Evolutionary conservation across 1,139 yeast species (phyloP), one percentile per base, ranked within the genome.

Genomic region (Kurtzmaniella quercitrusa): DNA sequence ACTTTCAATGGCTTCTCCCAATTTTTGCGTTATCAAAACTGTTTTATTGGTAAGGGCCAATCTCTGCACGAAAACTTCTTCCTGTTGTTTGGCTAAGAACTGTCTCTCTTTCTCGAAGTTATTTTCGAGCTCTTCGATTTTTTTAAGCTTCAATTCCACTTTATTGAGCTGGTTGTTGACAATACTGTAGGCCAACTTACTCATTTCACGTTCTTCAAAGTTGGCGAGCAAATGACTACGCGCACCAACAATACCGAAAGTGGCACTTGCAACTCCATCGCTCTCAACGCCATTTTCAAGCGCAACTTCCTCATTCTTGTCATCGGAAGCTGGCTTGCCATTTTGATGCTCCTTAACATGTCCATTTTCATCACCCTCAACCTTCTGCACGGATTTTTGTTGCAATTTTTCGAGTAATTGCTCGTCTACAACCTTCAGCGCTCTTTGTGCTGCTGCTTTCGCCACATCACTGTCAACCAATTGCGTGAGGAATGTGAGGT

Each of bases 381-480:
- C 44, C 15, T 41, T 38, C 15, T 39, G 47, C 31, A 10, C 5
- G 14, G 12, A 10, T 17, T 40, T 40, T 27, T 12, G 54, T 46
- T 40, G 55, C 47, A 39, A 63, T 66, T 37, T 76, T 59, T 49
- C 72, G 73, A 60, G 50, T 3, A 76, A 58, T 46, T 70, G 65
- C 45, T 74, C 79, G 52, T 81, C 83, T 55, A 84, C 70, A 3
- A 76, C 76, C 48, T 77, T 71, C 14, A 80, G 73, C 0, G 93
- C 89, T 41, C 82, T 67, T 40, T 60, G 67, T 16, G 95, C 88
- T 11, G 96, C 95, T 10, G 90, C 89, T 45, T 82, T 85, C 1
- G 93, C 95, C 34, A 83, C 82, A 39, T 82, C 84, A n/a, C 93
- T 84, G 57, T 91, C 96, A 17, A 91, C 95, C 46, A 91, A 66